A percentile compares a stretch with the other conserved stretches of the same genome.
Conservation (phyloP, 2,329 filamentous ascomycete genomes). For the Colletotrichum phormii region DNA sequence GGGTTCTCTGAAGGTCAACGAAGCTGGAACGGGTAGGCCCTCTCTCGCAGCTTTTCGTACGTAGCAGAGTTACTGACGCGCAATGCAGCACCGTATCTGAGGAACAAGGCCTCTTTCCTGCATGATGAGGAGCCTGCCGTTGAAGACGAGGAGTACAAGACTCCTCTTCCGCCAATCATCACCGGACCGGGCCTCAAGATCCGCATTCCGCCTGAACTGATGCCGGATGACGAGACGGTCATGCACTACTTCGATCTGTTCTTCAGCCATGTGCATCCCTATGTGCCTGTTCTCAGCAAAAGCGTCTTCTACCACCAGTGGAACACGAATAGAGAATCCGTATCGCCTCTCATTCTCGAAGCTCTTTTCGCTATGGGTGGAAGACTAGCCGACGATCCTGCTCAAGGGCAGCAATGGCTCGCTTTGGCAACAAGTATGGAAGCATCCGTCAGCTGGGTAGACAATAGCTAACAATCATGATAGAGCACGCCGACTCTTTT, state of each 20-base stretch:
- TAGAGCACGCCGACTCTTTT: conserved; percentile 91
- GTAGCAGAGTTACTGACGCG: conserved; percentile 11
- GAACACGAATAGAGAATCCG: conserved; percentile 82
- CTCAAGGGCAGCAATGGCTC: conserved; percentile 91
- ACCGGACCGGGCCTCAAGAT: conserved; percentile 80
- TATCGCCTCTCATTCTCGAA: conserved; percentile 90
- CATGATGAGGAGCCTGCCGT: conserved; percentile 72
- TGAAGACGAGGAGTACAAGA: conserved; percentile 81
- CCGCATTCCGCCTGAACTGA: conserved; percentile 90
- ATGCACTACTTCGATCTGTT: conserved; percentile 90
- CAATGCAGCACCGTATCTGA: conserved; percentile 83
- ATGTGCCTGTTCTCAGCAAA: conserved; percentile 89
- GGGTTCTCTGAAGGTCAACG: conserved; percentile 88
- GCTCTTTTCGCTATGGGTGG: conserved; percentile 92
- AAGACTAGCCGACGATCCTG: conserved; percentile 83
- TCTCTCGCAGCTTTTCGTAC: conserved; percentile 16
- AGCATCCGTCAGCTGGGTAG: background rate
- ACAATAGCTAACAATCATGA: conserved; percentile 2
- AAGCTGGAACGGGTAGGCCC: conserved; percentile 82
- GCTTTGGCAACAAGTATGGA: conserved; percentile 83
- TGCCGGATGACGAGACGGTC: conserved; percentile 87
- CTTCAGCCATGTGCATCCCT: conserved; percentile 91
- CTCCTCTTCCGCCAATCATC: conserved; percentile 74
- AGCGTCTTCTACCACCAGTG: conserved; percentile 88
- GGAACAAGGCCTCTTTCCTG: conserved; percentile 66